A percentile compares a stretch with the other conserved stretches of the same genome.
These are phyloP conservation scores for Papiliotrema flavescens DNA, from an alignment of 1,284 basidiomycete genomes.

Conservation along the genomic window DNA sequence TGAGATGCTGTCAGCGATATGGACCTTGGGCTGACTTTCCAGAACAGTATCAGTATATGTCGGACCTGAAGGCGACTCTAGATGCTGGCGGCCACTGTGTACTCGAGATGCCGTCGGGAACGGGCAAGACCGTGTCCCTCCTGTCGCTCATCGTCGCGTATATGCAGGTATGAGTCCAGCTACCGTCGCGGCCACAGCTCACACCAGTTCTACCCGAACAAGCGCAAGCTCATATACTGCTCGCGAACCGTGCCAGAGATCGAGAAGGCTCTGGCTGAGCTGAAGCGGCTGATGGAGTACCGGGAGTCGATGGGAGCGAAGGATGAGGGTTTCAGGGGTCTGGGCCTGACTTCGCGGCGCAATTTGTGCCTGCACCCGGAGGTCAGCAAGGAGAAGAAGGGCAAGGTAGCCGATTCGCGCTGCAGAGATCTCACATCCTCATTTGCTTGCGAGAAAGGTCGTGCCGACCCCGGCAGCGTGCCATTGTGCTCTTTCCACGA, in stretches of 20 bases:
- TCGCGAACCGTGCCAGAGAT: constrained; percentile 99
- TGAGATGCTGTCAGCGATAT: too few species aligned
- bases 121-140: constrained; percentile 96
- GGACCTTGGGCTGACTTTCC: constrained; percentile 5
- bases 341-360: constrained; percentile 92
- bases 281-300: constrained; percentile 93
- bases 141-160: constrained; percentile 96
- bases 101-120: constrained; percentile 99
- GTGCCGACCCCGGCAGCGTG: constrained; percentile 84
- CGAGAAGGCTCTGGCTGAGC: constrained; percentile 93
- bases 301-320: constrained; percentile 72
- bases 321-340: constrained; percentile 77
- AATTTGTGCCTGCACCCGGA: constrained; percentile 96
- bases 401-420: constrained; percentile 92
- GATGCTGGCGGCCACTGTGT: constrained; percentile 97
- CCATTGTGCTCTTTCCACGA: constrained; percentile 95
- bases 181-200: background rate
- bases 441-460: constrained; percentile 77
- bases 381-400: constrained; percentile 96
- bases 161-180: constrained; percentile 66
- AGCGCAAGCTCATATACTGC: constrained; percentile 96
- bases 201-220: constrained; percentile 80
- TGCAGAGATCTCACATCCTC: constrained; percentile 94
- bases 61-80: constrained; percentile 92
- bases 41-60: constrained; percentile 99